Evolutionary conservation across 768 basidiomycete species (phyloP), one percentile per base, ranked within the genome.

Genomic region (Goffeauzyma gilvescens): DNA sequence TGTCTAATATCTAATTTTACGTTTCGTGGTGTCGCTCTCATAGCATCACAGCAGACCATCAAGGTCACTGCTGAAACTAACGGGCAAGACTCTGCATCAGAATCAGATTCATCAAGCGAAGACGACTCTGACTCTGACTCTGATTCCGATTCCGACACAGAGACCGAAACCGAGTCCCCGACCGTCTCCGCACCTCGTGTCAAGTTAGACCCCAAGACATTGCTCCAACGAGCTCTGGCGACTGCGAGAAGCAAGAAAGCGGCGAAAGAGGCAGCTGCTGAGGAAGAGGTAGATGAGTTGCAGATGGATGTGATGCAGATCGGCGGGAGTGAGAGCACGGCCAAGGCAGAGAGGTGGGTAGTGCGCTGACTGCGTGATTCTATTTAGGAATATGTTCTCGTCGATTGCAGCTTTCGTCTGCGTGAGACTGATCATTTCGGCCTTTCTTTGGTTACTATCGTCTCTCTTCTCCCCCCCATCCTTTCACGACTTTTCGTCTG

Each of bases 81-180:
- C 15, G 23, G 35, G 21, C 28, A 27, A 17, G 18, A 28, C 3
- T 38, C 26, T 15, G 43, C 30, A 26, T 37, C 25, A 20, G 26
- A 28, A 32, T 36, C 43, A 4, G n/a, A 59, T 56, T 1, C 52
- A 56, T 2, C 58, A 62, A 46, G 54, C 59, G 20, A 49, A 48
- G 32, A 50, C 55, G 12, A 44, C 54, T 25, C 21, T 51, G 21
- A 41, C 50, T 21, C 46, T 50, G 14, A 44, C 46, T 6, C 34
- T 12, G 34, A 35, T 4, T 9, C 9, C 10, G 34, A 36, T 14
- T 3, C 18, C 34, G 37, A 38, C 37, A 13, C 37, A n/a, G 37
- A 38, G 6, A 12, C 27, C 33, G 24, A 46, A 41, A 32, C 39
- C 45, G 15, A 23, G 28, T 18, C 38, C 38, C 2, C 31, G 31